Base-by-base conservation (phyloP, 345 rosid species). In the Lumnitzera littorea region DNA sequence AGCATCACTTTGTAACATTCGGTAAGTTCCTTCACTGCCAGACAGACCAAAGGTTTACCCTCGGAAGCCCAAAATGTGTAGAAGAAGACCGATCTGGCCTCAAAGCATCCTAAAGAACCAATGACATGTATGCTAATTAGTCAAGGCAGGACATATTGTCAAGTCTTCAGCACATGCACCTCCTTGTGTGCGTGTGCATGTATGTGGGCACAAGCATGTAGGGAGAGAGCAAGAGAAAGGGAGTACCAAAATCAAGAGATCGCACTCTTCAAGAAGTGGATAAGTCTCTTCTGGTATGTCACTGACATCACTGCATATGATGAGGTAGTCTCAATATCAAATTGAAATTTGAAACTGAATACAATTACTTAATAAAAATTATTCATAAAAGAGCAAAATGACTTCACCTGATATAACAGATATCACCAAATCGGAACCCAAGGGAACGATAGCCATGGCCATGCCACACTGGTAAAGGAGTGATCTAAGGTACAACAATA, bases 391-490 rank as follows among this genome's bases (percentile, higher is more conserved):
- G 43, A 36, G 9, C 5, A 29, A 5, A 36, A 4, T 36, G 43
- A 36, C 24, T 55, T 64, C 74, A 91, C 98, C 95, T 91, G 64
- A 87, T 83, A 81, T 87, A 91, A 67, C 96, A 91, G 67, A 86
- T 63, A 50, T 82, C 77, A 52, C 95, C 92, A 64, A 91, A 91
- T 46, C 96, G 86, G 68, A 89, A 91, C 61, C 98, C 98, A 72
- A 91, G 96, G 25, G 92, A 89, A 50, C 91, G 84, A 70, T 89
- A 91, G 61, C 72, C 76, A 64, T 54, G 74, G 46, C 98, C 98
- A 76, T 91, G 98, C 95, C 98, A 91, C 67, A 91, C 91, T 7
- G 96, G 96, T 79, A 91, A 75, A 41, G 98, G 98, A 47, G 72
- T 84, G 74, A 87, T 50, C 96, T 89, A 69, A 74, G 58, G 58